A percentile compares a stretch with the other conserved stretches of the same genome.
Evolutionary conservation across 2,329 filamentous ascomycete species (phyloP).

Genomic region (Colletotrichum phormii): DNA sequence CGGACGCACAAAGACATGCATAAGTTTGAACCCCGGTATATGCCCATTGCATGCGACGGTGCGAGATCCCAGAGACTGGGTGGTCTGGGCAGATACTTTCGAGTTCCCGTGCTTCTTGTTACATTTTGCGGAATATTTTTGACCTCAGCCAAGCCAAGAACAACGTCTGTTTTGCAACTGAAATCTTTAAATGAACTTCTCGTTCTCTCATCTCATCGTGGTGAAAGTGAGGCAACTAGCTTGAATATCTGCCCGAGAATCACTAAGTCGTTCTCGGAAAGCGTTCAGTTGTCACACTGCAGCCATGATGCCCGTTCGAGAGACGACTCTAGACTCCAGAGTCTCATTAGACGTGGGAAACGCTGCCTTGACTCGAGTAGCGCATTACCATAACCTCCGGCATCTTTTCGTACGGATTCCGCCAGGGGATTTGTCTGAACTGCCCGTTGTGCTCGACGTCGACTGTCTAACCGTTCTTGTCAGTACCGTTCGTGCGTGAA

Average conservation of each 20-base stretch:
- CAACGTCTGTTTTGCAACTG: background rate
- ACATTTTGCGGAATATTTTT: background rate
- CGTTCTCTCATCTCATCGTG: background rate
- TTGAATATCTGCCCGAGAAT: background rate
- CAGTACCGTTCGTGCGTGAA: slow-evolving; percentile 1
- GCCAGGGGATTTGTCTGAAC: slow-evolving; percentile 1
- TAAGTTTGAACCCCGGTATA: background rate
- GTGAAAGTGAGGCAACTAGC: background rate
- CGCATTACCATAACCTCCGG: background rate
- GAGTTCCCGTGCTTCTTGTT: background rate
- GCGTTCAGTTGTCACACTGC: background rate
- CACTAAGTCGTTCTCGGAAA: background rate
- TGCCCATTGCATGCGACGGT: background rate
- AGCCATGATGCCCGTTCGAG: slow-evolving; percentile 14
- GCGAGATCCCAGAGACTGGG: background rate
- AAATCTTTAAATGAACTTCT: background rate
- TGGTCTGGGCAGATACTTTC: background rate
- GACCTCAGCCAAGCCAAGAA: background rate
- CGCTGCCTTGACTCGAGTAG: slow-evolving; percentile 24
- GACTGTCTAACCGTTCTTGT: background rate
- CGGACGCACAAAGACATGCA: slow-evolving; percentile 16
- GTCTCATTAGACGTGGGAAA: slow-evolving; percentile 15
- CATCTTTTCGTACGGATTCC: background rate
- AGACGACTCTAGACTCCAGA: background rate
- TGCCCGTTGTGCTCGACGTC: background rate